Evolutionary conservation across 2,329 filamentous ascomycete species (phyloP).

Genomic region (Trichoderma brevicompactum): DNA sequence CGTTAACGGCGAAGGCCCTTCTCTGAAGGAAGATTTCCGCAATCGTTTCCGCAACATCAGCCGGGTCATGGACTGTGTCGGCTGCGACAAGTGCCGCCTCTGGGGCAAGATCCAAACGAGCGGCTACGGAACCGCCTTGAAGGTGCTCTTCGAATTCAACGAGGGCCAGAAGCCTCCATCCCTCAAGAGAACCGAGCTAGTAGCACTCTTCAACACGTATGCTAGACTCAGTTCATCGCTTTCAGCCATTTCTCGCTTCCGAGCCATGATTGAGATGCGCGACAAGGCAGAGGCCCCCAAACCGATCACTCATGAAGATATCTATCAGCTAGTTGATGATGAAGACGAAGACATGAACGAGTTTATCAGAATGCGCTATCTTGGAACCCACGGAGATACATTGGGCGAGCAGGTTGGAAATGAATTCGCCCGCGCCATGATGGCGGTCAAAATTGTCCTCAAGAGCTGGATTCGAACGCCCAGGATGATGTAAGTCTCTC

Average conservation of each 20-base stretch:
- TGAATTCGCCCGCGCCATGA: conserved; percentile 67
- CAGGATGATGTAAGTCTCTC: conserved; percentile 65
- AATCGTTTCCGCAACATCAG: conserved; percentile 97
- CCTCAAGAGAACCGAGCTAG: conserved; percentile 86
- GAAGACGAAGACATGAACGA: conserved; percentile 37
- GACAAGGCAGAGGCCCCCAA: conserved; percentile 39
- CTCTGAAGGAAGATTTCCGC: conserved; percentile 93
- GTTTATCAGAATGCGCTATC: conserved; percentile 42
- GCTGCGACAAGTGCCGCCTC: conserved; percentile 96
- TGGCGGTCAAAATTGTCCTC: conserved; percentile 68
- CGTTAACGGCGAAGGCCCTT: conserved; percentile 73
- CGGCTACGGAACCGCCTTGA: conserved; percentile 91
- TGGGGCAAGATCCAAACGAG: conserved; percentile 98
- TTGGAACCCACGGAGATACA: conserved; percentile 37
- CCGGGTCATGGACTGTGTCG: conserved; percentile 96
- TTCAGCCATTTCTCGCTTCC: conserved; percentile 74
- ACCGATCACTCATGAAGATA: conserved; percentile 5
- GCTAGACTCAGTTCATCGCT: conserved; percentile 84
- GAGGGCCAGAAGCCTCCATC: conserved; percentile 68
- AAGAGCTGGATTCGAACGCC: conserved; percentile 73
- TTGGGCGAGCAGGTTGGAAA: conserved; percentile 62
- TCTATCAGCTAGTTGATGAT: conserved; percentile 39
- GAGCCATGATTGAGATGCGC: conserved; percentile 49
- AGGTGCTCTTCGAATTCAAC: conserved; percentile 94
- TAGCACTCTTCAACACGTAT: conserved; percentile 93